These are phyloP conservation scores for Nasturtium officinale DNA, from an alignment of 345 rosid species.

Conservation along the genomic window DNA sequence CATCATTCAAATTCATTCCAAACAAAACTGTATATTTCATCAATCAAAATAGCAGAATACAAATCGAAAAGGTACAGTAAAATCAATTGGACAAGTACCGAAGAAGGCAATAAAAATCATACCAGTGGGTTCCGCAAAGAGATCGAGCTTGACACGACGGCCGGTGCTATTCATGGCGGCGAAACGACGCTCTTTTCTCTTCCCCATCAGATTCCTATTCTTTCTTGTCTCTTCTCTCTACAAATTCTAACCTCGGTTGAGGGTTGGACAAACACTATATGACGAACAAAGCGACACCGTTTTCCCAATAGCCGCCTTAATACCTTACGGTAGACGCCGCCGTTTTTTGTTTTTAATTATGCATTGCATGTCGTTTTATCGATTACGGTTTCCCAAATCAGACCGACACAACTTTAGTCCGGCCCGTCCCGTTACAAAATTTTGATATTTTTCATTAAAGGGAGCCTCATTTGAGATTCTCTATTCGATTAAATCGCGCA, in stretches of 20 bases:
- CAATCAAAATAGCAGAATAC: conserved; percentile 7
- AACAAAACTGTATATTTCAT: not conserved
- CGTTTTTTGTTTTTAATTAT: conserved; percentile 9
- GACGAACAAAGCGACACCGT: conserved; percentile 11
- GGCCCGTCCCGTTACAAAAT: not conserved
- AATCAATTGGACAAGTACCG: not conserved
- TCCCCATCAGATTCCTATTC: conserved; percentile 64
- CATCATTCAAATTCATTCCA: not conserved
- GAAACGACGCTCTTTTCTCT: conserved; percentile 84
- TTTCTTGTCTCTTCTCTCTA: not conserved
- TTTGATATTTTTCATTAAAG: not conserved
- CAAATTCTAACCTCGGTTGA: not conserved
- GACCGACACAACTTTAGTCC: not conserved
- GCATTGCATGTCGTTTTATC: not conserved
- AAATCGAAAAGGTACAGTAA: not conserved
- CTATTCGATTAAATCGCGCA: not conserved
- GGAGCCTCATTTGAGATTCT: not conserved
- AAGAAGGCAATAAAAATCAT: conserved; percentile 9
- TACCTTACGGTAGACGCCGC: not conserved
- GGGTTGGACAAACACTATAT: not conserved
- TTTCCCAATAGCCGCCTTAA: not conserved
- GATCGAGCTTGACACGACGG: conserved; percentile 96
- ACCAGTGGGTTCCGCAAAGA: conserved; percentile 99
- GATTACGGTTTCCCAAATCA: not conserved
- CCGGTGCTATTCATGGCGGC: conserved; percentile 80